Evolutionary conservation across 768 basidiomycete genomes (phyloP).

Genomic region (Russula emetica): DNA sequence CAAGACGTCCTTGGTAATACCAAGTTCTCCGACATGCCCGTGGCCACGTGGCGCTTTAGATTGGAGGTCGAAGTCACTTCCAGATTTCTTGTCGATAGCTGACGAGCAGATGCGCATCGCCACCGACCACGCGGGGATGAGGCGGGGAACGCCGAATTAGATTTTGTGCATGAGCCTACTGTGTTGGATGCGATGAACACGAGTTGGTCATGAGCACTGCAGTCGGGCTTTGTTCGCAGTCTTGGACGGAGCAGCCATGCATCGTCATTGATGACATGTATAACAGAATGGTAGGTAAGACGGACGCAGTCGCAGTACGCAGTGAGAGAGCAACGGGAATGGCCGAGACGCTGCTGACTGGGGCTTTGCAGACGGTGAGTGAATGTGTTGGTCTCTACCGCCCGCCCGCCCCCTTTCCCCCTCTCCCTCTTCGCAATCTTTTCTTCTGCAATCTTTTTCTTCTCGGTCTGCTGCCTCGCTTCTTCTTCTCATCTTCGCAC

Average conservation of each 20-base stretch:
- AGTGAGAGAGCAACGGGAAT: background rate
- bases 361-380: background rate
- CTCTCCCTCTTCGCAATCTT: no score
- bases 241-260: no score
- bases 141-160: background rate
- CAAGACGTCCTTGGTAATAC: background rate
- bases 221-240: background rate
- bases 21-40: background rate
- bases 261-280: no score
- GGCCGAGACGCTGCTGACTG: background rate
- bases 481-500: background rate
- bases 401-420: background rate
- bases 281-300: no score
- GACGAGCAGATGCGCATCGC: background rate
- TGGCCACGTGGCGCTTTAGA: background rate
- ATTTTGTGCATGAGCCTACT: background rate
- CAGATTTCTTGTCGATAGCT: background rate
- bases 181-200: background rate
- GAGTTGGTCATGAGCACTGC: background rate
- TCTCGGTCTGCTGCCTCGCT: background rate
- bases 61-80: no score
- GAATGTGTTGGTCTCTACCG: background rate
- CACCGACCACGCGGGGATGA: background rate
- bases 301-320: no score
- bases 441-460: background rate